These are phyloP conservation scores for Conringia planisiliqua DNA, from an alignment of 345 rosid genomes.

Conservation along the genomic window DNA sequence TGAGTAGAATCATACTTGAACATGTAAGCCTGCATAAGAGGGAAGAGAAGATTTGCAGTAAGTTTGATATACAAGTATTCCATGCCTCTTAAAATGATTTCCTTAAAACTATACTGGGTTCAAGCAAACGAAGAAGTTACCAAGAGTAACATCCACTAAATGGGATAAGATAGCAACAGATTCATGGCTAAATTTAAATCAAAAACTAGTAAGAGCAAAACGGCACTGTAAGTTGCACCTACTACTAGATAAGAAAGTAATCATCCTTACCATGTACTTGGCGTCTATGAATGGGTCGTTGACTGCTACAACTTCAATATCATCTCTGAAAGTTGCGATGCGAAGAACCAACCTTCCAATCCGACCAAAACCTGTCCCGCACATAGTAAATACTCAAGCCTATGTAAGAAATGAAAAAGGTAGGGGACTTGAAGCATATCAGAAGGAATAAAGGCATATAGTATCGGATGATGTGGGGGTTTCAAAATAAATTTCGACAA, in stretches of 20 bases:
- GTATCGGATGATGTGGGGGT: background rate
- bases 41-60: background rate
- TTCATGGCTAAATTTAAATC: background rate
- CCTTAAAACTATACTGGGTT: background rate
- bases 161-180: background rate
- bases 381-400: background rate
- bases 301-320: conserved; percentile 80
- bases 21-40: conserved; percentile 79
- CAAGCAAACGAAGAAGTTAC: background rate
- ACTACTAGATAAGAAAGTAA: background rate
- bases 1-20: conserved; percentile 95
- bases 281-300: conserved; percentile 93
- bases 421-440: background rate
- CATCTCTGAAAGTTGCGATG: conserved; percentile 78
- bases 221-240: background rate
- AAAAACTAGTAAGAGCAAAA: background rate
- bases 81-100: background rate
- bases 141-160: background rate
- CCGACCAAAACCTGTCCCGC: conserved; percentile 82
- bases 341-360: conserved; percentile 92
- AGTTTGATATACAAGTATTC: background rate
- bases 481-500: background rate
- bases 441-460: background rate
- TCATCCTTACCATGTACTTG: conserved; percentile 75
- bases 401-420: background rate